Base-by-base conservation (phyloP, 2,329 filamentous ascomycete genomes). In the Fusarium falciforme region DNA sequence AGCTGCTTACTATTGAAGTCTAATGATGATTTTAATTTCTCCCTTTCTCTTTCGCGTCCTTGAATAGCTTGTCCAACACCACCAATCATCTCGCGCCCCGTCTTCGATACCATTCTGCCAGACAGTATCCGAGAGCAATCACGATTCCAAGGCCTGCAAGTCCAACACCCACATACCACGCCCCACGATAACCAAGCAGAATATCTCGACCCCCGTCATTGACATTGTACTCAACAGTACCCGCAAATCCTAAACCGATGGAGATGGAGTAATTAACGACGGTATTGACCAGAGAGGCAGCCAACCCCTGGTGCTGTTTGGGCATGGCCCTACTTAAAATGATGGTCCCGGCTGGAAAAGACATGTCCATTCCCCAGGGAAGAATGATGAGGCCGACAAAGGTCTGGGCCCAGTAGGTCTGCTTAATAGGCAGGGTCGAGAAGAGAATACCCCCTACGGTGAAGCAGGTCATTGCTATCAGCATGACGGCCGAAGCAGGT, bases 201-300 rank as follows among this genome's bases (percentile, higher is more conserved):
- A 79, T 63, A 47, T 83, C 75, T 36, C 76, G 64, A 12, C 76
- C 73, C 8, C 71, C 64, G 17, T 75, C 42, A 58, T 79, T 79
- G 1, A 82, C 74, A 12, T 80, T 78, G 2, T 76, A 78, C 75
- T 92, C 89, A 14, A 92, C 86, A 0, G 89, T 91, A 0, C 89
- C 90, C 0, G 90, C 90, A 42, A 93, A 86, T 0, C 90, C 91
- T 0, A 93, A 81, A 0, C 89, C 89, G 14, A 92, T 80, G 1
- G 88, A 89, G 42, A 92, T 91, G 68, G 85, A 87, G 77, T 92
- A 93, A 79, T 93, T 92, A 70, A 92, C 87, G 40, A 90, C 83
- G 0, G 90, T 91, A 64, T 87, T 88, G 58, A 91, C 87, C 20
- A 92, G 79, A 22, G 84, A 87, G 31, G 81, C 83, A 7, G 80